phyloP scores from a whole-genome alignment of 768 basidiomycete species.

The Boletellus ananas region DNA sequence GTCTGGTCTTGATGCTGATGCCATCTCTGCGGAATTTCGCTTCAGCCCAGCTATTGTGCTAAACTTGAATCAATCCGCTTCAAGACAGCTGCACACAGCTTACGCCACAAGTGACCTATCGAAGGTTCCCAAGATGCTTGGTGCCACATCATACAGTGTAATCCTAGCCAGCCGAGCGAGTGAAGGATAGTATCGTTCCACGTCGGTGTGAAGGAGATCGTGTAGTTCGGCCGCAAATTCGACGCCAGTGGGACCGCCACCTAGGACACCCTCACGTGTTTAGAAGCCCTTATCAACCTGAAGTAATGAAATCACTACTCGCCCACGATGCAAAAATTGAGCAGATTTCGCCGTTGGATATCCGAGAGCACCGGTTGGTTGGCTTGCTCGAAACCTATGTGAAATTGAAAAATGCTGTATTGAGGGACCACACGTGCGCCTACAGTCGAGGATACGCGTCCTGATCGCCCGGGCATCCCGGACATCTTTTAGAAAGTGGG shows the following conservation, averaged over 20 bases:
- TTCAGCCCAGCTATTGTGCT: constrained; percentile 53
- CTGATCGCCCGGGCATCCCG: constrained; percentile 71
- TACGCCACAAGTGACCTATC: constrained; percentile 64
- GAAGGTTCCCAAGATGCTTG: constrained; percentile 70
- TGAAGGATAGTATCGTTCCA: constrained; percentile 55
- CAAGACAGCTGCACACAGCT: constrained; percentile 13
- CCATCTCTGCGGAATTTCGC: constrained; percentile 72
- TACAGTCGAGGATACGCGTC: constrained; percentile 70
- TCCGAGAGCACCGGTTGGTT: constrained; percentile 77
- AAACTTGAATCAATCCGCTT: constrained; percentile 1
- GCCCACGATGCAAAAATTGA: constrained; percentile 88
- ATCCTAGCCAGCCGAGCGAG: constrained; percentile 66
- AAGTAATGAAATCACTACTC: constrained; percentile 24
- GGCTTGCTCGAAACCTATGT: constrained; percentile 76
- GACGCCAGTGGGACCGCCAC: constrained; percentile 76
- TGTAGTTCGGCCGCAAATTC: constrained; percentile 84
- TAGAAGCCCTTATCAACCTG: constrained; percentile 1
- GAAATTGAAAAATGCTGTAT: background rate
- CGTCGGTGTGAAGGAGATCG: constrained; percentile 69
- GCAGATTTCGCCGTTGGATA: constrained; percentile 64
- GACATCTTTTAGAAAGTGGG: constrained; percentile 79
- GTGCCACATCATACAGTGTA: constrained; percentile 79
- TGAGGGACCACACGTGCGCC: constrained; percentile 8
- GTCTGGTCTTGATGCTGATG: constrained; percentile 65
- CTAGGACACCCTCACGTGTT: constrained; percentile 30